Base-by-base conservation (phyloP, 345 rosid genomes). In the Limnanthes douglasii region DNA sequence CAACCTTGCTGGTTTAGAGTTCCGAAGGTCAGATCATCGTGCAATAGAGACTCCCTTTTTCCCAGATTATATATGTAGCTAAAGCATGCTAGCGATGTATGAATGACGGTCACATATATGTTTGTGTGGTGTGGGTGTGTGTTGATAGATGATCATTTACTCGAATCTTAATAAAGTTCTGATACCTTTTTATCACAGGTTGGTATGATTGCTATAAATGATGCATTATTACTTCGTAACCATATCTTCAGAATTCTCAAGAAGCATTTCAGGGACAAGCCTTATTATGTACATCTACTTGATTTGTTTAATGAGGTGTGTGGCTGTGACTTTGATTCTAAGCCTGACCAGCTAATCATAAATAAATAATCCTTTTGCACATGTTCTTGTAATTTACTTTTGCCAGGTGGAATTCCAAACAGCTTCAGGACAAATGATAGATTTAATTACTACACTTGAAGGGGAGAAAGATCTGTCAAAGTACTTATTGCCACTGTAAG, bases 301-400 rank as follows among this genome's bases (percentile, higher is more conserved):
- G 81, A 72, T 57, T 35, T 68, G 34, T 72, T 72, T 44, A 65
- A 65, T 24, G 81, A 72, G 81, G 80, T 72, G 27, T 32, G 17
- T 21, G 15, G 10, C 18, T 21, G 24, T 21, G 4, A 7, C 4
- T 4, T 2, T 28, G 8, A 25, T 20, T 34, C 13, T n/a, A 3
- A 1, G 26, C 34, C 21, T 22, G 37, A 3, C 24, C 7, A 21
- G 24, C 24, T 21, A 21, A 7, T 21, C 4, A 21, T 34, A 14
- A 2, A 21, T 11, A 7, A 21, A n/a, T n/a, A n/a, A n/a, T n/a
- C n/a, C n/a, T n/a, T n/a, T n/a, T n/a, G 24, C 7, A 21, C 24
- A 4, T 3, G 24, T 21, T 21, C 24, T 21, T 21, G 24, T 21
- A 21, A 21, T 32, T 35, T 36, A 32, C 19, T 11, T 43, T 56